Base-by-base conservation (phyloP, 2,329 filamentous ascomycete species). In the Dissoconium aciculare region DNA sequence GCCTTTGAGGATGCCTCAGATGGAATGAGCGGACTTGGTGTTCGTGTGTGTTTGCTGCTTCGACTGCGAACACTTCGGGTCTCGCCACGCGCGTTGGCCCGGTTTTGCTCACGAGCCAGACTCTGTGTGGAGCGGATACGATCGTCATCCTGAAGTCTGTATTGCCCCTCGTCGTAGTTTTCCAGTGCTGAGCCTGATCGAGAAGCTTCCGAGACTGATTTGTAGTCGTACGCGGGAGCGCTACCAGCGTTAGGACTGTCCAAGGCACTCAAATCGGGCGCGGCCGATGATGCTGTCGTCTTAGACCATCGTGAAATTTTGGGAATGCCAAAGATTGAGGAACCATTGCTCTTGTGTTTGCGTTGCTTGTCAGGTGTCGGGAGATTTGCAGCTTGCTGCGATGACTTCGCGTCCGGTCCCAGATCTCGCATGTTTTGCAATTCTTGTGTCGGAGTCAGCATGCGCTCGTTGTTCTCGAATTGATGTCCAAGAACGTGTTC, bases 261-360 rank as follows among this genome's bases (percentile, higher is more conserved):
- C 11, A 51, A 31, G 5, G 37, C 36, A 4, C 42, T 41, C 6
- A 37, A 40, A 32, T 53, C 50, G 3, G 50, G 50, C 11, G 81
- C 76, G 26, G 84, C 74, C 37, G 83, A 92, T 1, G 84, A 93
- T 3, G 85, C 71, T 0, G 89, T 98, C 2, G 87, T 95, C 59
- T 91, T 89, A 0, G 87, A 95, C 89, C 89, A 98, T 26, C 89
- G 73, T 4, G 89, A 95, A 39, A 93, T 85, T 61, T 92, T 94
- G 14, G 85, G 84, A 16, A 35, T 44, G 28, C 57, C 58, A 33
- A 92, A 79, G 64, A 74, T 65, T 0, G 80, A 82, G 19, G 83
- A 89, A 35, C 74, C 74, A 50, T 71, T 78, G 1, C 82, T 87
- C 54, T 92, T 92, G 60, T 91, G 80, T 60, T 92, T 94, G 54